phyloP scores from a whole-genome alignment of 2,329 filamentous ascomycete genomes.

The Teratosphaeria epicoccoides region DNA sequence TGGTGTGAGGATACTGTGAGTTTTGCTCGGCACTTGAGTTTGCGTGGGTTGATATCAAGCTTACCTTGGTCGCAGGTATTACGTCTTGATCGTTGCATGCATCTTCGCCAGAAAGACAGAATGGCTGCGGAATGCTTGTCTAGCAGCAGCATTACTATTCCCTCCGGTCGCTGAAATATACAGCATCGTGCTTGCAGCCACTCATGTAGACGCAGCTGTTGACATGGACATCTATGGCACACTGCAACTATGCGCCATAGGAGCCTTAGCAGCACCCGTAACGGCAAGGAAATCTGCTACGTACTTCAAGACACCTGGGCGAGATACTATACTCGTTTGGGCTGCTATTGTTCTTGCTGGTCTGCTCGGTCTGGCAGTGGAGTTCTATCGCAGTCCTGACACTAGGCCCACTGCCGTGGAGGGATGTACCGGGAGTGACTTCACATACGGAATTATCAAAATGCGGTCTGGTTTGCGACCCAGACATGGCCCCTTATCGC shows the following conservation, averaged over 20 bases:
- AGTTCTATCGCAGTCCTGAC: constrained; percentile 48
- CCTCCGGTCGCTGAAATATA: constrained; percentile 56
- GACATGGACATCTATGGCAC: constrained; percentile 61
- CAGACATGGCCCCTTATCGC: constrained; percentile 42
- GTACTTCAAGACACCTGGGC: constrained; percentile 53
- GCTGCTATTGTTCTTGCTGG: constrained; percentile 50
- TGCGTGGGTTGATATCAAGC: neutral
- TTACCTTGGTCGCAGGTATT: constrained; percentile 39
- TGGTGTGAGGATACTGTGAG: constrained; percentile 43
- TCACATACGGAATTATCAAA: constrained; percentile 34
- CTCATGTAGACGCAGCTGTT: constrained; percentile 53
- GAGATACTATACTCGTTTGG: constrained; percentile 59
- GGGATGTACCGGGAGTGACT: constrained; percentile 19
- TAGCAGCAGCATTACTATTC: constrained; percentile 52
- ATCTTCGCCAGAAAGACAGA: constrained; percentile 50
- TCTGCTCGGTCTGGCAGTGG: constrained; percentile 50
- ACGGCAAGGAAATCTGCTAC: constrained; percentile 52
- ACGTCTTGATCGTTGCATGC: constrained; percentile 53
- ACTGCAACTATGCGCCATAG: constrained; percentile 57
- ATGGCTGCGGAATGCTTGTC: constrained; percentile 53
- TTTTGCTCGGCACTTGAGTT: constrained; percentile 5
- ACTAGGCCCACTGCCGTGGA: neutral
- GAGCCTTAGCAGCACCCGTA: constrained; percentile 52
- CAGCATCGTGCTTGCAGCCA: constrained; percentile 48
- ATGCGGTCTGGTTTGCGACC: constrained; percentile 42